Base-by-base conservation (phyloP, 2,329 filamentous ascomycete species). In the Didymella lethalis region DNA sequence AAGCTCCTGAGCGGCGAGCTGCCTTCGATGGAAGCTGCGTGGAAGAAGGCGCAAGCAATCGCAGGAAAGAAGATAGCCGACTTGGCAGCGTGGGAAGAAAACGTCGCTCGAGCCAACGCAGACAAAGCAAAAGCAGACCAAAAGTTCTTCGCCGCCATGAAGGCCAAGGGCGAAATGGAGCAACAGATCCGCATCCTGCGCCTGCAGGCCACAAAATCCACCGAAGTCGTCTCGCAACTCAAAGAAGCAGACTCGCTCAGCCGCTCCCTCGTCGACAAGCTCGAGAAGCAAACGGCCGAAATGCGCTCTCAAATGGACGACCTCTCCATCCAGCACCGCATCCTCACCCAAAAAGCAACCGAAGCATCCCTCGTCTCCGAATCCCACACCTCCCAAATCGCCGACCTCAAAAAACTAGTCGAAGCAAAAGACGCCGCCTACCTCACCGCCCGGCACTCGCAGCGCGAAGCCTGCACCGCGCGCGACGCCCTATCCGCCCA, bases 111-210 rank as follows among this genome's bases (percentile, higher is more conserved):
- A 25, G 80, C 96, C 20, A 87, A 86, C 40, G 91, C 92, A 0
- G 93, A 99, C 78, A 99, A 99, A 81, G 88, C 90, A 64, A 98
- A 97, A 78, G 94, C 94, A 1, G 95, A 99, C 72, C 94, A 98
- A 73, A 98, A 98, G 78, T 99, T 96, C 75, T 98, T 98, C 76
- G 92, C 91, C 1, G 92, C 93, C 8, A 93, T 96, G 83, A 97
- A 97, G 75, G 90, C 93, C 67, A 96, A 94, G 72, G 94, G 98
- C 71, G 89, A 90, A 44, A 86, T 92, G 49, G 90, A 93, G 57
- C 84, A 86, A 58, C 94, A 98, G 78, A 89, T 96, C 46, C 85
- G 91, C 66, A 86, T 89, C 3, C 81, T 97, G 57, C 88, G 92
- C 61, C 84, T 88, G 62, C 93, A 98, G 75, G 96, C 94, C 72